Conservation (phyloP, 1,284 basidiomycete genomes). For the Moniliophthora roreri region DNA sequence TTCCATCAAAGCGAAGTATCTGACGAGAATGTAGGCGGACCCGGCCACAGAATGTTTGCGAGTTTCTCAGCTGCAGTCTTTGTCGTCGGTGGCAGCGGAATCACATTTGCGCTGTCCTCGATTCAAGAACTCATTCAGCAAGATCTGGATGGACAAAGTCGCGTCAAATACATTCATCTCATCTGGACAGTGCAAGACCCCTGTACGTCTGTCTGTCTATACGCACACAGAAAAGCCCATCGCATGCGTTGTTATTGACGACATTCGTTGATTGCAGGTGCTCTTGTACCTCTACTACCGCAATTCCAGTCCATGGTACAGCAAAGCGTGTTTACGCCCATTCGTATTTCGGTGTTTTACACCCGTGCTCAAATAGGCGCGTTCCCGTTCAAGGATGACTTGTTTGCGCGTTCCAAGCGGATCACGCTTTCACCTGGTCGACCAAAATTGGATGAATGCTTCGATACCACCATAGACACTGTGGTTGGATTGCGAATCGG, state of each 20-base stretch:
- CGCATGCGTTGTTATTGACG: neutral
- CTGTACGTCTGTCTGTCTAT: slow-evolving; percentile 32
- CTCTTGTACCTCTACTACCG: slow-evolving; percentile 54
- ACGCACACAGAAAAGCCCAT: too few species aligned
- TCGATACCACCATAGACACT: slow-evolving; percentile 50
- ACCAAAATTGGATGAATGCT: slow-evolving; percentile 42
- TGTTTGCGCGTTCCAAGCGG: slow-evolving; percentile 35
- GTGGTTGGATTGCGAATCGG: slow-evolving; percentile 41
- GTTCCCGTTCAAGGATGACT: slow-evolving; percentile 31
- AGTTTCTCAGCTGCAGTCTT: slow-evolving; percentile 69
- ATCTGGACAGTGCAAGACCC: slow-evolving; percentile 69
- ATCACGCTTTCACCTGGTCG: slow-evolving; percentile 50
- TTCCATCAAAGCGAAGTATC: neutral
- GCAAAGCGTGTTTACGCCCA: slow-evolving; percentile 38
- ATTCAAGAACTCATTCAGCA: slow-evolving; percentile 67
- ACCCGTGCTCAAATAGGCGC: slow-evolving; percentile 51
- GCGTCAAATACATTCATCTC: slow-evolving; percentile 60
- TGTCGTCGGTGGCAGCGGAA: slow-evolving; percentile 71
- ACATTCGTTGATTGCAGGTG: slow-evolving; percentile 28
- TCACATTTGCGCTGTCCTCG: slow-evolving; percentile 64
- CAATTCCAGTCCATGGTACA: slow-evolving; percentile 51
- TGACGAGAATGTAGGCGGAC: slow-evolving; percentile 44
- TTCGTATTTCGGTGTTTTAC: slow-evolving; percentile 64
- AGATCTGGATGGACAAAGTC: slow-evolving; percentile 48
- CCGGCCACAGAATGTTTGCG: slow-evolving; percentile 56